A percentile compares a stretch with the other conserved stretches of the same genome.
Conservation (phyloP, 192 early-diverging fungal species). For the Coemansia sp. region DNA sequence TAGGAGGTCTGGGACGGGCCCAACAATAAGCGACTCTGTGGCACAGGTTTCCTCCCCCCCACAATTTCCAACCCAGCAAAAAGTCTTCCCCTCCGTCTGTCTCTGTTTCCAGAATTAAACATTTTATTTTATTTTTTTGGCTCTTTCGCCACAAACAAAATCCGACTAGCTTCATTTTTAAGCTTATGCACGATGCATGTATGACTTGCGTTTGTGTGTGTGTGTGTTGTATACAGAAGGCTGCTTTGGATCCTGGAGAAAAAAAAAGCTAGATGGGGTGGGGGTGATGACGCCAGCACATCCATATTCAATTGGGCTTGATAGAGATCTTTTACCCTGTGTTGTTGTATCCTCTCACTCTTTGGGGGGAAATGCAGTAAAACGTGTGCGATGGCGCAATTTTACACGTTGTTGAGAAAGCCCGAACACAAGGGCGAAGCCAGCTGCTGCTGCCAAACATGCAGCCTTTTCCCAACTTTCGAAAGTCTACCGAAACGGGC, state of each 20-base stretch:
- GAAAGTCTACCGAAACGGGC: neutral
- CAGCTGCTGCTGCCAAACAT: no score
- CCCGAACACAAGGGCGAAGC: no score
- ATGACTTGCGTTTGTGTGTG: neutral
- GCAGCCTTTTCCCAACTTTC: neutral
- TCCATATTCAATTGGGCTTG: neutral
- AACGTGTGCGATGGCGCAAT: neutral
- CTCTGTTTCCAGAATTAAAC: neutral
- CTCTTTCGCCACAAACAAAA: neutral
- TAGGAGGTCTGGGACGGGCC: no score
- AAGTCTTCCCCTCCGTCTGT: no score
- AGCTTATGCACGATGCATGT: neutral
- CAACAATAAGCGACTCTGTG: neutral
- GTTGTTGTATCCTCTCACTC: no score
- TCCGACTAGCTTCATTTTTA: neutral
- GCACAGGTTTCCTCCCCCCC: neutral
- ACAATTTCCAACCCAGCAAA: neutral
- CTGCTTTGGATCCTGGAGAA: no score
- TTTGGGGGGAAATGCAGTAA: no score
- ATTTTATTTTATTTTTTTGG: neutral
- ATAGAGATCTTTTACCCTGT: neutral
- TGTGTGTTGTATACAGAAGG: no score
- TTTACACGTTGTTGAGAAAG: neutral
- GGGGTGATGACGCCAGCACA: neutral
- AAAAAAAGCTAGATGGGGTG: no score